phyloP scores from a whole-genome alignment of 2,329 filamentous ascomycete genomes.

The Epichloe gansuensis region DNA sequence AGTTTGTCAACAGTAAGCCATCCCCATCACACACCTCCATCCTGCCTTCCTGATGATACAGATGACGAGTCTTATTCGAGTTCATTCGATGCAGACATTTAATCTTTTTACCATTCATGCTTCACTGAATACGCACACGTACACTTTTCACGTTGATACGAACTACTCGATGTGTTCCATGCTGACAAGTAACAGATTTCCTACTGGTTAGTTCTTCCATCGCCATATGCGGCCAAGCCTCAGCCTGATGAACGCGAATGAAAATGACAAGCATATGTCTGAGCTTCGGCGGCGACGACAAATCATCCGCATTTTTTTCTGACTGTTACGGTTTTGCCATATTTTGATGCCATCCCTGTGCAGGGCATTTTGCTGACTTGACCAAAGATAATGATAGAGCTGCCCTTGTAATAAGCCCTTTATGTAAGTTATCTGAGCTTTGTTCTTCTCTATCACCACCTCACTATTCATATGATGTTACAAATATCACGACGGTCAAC shows the following conservation, averaged over 20 bases:
- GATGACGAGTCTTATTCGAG: conserved; percentile 73
- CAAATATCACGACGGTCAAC: conserved; percentile 37
- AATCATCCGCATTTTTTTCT: conserved; percentile 20
- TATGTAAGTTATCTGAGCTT: conserved; percentile 15
- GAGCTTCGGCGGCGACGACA: conserved; percentile 48
- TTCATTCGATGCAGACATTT: conserved; percentile 56
- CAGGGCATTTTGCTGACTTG: conserved; percentile 2
- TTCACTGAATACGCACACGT: conserved; percentile 27
- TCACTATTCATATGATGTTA: conserved; percentile 25
- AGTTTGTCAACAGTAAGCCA: neutral
- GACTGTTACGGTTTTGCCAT: conserved; percentile 7
- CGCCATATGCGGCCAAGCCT: conserved; percentile 7
- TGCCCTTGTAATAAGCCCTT: neutral
- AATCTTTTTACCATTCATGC: conserved; percentile 64
- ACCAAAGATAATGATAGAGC: neutral
- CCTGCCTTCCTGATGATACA: conserved; percentile 7
- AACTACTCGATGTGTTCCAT: conserved; percentile 1
- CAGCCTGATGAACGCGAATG: conserved; percentile 70
- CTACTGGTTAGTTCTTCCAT: conserved; percentile 12
- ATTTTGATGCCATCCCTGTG: conserved; percentile 4
- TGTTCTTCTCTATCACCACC: neutral
- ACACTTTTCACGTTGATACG: neutral
- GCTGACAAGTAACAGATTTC: conserved; percentile 12
- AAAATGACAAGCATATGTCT: conserved; percentile 98
- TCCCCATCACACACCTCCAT: neutral